Evolutionary conservation across 2,329 filamentous ascomycete genomes (phyloP).

Genomic region (Aspergillus sp.): DNA sequence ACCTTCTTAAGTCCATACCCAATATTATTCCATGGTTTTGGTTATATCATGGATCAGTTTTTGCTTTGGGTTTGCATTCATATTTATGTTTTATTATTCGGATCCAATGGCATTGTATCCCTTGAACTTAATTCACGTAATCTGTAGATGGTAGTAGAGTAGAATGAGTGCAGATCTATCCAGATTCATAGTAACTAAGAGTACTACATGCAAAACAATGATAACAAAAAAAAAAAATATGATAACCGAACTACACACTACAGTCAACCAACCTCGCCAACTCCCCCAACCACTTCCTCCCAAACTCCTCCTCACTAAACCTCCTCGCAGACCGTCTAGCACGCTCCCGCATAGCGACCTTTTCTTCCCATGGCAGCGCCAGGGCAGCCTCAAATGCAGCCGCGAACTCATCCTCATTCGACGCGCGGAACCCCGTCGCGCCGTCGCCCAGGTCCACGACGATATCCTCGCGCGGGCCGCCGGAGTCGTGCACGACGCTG

Average conservation of each 20-base stretch:
- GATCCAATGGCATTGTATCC: no score
- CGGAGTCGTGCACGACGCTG: slow-evolving; percentile 84
- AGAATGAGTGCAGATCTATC: no score
- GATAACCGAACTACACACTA: not conserved
- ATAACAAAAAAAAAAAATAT: no score
- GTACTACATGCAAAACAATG: no score
- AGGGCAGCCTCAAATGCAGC: slow-evolving; percentile 70
- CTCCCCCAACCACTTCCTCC: slow-evolving; percentile 65
- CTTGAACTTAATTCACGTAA: no score
- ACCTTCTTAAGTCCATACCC: slow-evolving; percentile 1
- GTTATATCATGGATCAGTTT: no score
- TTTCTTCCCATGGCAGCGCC: slow-evolving; percentile 52
- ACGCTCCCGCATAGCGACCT: slow-evolving; percentile 63
- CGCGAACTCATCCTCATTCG: slow-evolving; percentile 69
- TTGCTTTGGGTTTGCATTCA: no score
- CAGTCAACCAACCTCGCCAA: slow-evolving; percentile 60
- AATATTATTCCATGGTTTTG: not conserved
- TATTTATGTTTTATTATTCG: no score
- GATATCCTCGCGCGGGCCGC: slow-evolving; percentile 88
- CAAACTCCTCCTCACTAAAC: slow-evolving; percentile 85
- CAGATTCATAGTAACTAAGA: no score
- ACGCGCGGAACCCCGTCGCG: slow-evolving; percentile 80
- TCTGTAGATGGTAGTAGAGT: no score
- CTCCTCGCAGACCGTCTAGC: slow-evolving; percentile 70
- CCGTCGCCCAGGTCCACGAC: slow-evolving; percentile 71